Evolutionary conservation across 2,329 filamentous ascomycete species (phyloP), one percentile per base, ranked within the genome.

Genomic region (Botryosphaeria agaves): DNA sequence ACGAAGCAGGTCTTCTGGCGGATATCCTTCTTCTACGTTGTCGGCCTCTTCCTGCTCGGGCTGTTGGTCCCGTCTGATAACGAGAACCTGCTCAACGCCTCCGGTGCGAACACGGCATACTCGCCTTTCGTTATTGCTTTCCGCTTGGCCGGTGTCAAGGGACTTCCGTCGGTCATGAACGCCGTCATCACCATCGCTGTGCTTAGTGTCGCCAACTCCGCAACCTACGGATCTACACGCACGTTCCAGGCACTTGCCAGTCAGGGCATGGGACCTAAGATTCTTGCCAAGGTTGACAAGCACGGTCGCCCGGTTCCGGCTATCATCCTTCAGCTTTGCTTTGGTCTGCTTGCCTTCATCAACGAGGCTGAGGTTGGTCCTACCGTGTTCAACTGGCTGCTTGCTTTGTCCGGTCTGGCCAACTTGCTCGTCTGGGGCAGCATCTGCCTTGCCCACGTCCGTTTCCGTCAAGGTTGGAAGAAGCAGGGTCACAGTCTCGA

Each of bases 381-480:
- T 38, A 66, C 63, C 18, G 72, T 81, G 4, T 79, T 93, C 39
- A 66, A 70, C 44, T 93, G 85, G 84, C 70, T 93, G 52, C 63
- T 80, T 25, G 69, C 78, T 35, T 64, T 83, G 28, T 80, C 76
- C 1, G 78, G 74, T 28, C 64, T 84, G 15, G 77, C 74, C 7
- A 75, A 69, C 27, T 68, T 83, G 47, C 80, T 85, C 57, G 84
- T 77, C 4, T 85, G 80, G 80, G 71, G 65, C 32, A 79, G 79
- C 39, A 87, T 93, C 51, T 92, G 83, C 52, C 58, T 91, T n/a
- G 71, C 77, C 15, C 85, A 94, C 54, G 91, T 94, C 47, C 82
- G 84, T 33, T 94, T 94, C 67, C 12, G 26, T 8, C 11, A 14
- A 9, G 26, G 17, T 11, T 32, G 26, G 26, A 17, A 26, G 9